These are phyloP conservation scores for Sporothrix euskadiensis DNA, from an alignment of 2,329 filamentous ascomycete genomes.

Conservation along the genomic window DNA sequence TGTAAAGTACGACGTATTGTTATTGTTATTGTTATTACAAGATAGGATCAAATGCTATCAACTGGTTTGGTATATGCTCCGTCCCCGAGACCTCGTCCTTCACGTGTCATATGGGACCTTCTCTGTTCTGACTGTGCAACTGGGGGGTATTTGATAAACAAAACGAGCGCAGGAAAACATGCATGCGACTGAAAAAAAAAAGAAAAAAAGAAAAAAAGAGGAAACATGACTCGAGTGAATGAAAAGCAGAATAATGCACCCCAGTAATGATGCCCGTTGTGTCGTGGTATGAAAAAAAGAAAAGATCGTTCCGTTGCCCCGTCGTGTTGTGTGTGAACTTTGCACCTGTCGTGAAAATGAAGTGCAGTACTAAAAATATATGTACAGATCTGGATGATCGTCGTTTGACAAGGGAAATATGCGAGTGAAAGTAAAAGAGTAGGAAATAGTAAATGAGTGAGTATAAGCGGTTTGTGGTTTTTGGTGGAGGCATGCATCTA, in stretches of 20 bases:
- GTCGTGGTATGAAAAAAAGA: neutral
- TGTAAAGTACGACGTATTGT: neutral
- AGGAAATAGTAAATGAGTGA: neutral
- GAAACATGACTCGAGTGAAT: neutral
- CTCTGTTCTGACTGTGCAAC: neutral
- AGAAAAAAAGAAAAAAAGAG: neutral
- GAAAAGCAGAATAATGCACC: neutral
- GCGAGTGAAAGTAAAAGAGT: neutral
- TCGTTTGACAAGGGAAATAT: neutral
- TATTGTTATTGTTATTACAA: neutral
- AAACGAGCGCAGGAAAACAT: neutral
- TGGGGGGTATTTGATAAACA: slow-evolving; percentile 15
- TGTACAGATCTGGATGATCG: neutral
- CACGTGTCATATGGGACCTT: neutral
- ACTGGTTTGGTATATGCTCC: slow-evolving; percentile 13
- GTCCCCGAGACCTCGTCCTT: neutral
- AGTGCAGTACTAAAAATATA: neutral
- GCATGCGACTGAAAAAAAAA: neutral
- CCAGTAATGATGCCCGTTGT: neutral
- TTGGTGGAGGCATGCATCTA: neutral
- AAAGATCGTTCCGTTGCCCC: slow-evolving; percentile 8
- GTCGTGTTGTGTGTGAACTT: slow-evolving; percentile 10
- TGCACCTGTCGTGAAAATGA: neutral
- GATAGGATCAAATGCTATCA: slow-evolving; percentile 9
- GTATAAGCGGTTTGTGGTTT: neutral